These are phyloP conservation scores for Leishmania guyanensis DNA, from an alignment of 208 protist species.

Conservation along the genomic window DNA sequence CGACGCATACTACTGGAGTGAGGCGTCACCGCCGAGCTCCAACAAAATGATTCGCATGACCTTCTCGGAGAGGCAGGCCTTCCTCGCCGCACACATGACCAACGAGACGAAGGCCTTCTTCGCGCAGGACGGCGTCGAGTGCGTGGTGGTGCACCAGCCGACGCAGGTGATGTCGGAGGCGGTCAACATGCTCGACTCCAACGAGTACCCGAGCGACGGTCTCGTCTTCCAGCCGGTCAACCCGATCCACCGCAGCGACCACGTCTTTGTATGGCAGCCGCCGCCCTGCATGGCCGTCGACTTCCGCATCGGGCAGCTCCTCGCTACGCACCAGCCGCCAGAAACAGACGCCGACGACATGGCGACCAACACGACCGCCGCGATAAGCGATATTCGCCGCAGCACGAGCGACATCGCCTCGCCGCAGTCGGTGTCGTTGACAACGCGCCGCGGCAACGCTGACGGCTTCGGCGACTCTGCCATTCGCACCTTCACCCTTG, in stretches of 20 bases:
- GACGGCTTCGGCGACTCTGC: slow-evolving; percentile 31
- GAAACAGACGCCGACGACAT: slow-evolving; percentile 7
- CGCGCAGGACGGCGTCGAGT: slow-evolving; percentile 39
- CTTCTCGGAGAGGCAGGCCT: slow-evolving; percentile 62
- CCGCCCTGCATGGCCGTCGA: slow-evolving; percentile 69
- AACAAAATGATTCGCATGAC: slow-evolving; percentile 67
- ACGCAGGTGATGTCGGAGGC: slow-evolving; percentile 50
- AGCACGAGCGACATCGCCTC: neutral
- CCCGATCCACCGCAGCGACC: slow-evolving; percentile 50
- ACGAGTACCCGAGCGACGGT: slow-evolving; percentile 70
- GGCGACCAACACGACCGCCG: neutral
- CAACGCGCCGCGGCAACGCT: slow-evolving; percentile 14
- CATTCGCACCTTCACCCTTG: slow-evolving; percentile 61
- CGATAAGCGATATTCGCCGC: neutral
- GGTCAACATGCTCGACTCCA: slow-evolving; percentile 61
- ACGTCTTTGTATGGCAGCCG: slow-evolving; percentile 71
- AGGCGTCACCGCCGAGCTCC: slow-evolving; percentile 33
- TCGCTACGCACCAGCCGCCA: slow-evolving; percentile 14
- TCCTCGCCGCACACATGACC: slow-evolving; percentile 53
- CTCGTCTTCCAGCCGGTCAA: slow-evolving; percentile 76
- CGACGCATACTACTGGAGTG: slow-evolving; percentile 81
- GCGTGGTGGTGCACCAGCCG: slow-evolving; percentile 70
- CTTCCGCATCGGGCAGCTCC: slow-evolving; percentile 71
- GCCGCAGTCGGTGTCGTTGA: neutral
- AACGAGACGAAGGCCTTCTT: slow-evolving; percentile 52